Conservation (phyloP, 2,329 filamentous ascomycete genomes). For the Lanzia echinophila region DNA sequence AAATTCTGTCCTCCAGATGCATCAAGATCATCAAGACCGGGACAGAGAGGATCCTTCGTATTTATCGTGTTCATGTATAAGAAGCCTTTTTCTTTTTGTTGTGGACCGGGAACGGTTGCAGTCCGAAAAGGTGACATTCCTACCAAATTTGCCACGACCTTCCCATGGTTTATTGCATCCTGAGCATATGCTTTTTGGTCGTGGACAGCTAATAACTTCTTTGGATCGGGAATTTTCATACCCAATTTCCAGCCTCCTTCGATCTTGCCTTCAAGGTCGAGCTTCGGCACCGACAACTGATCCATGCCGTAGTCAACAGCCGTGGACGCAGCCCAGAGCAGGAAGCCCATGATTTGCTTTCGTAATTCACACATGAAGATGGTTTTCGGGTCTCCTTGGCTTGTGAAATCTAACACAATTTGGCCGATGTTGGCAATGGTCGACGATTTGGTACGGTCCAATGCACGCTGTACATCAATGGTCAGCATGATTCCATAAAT, state of each 20-base stretch:
- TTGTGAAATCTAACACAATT: constrained; percentile 1
- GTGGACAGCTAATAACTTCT: no score
- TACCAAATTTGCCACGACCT: no score
- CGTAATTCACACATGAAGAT: background rate
- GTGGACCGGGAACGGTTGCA: background rate
- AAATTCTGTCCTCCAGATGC: no score
- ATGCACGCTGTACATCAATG: background rate
- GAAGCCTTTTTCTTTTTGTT: background rate
- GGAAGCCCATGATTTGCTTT: background rate
- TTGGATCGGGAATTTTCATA: no score
- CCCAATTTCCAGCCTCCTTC: no score
- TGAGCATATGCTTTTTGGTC: no score
- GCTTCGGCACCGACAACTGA: no score
- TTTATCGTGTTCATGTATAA: background rate
- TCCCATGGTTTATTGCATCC: no score
- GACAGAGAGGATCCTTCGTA: background rate
- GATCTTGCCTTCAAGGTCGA: no score
- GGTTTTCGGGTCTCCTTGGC: background rate
- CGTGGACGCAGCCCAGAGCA: background rate
- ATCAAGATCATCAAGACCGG: background rate
- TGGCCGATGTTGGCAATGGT: background rate
- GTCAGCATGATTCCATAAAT: background rate
- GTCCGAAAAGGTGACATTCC: no score
- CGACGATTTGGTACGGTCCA: background rate
- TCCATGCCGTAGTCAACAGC: no score